Evolutionary conservation across 345 rosid species (phyloP).

Genomic region (Gossypium raimondii): DNA sequence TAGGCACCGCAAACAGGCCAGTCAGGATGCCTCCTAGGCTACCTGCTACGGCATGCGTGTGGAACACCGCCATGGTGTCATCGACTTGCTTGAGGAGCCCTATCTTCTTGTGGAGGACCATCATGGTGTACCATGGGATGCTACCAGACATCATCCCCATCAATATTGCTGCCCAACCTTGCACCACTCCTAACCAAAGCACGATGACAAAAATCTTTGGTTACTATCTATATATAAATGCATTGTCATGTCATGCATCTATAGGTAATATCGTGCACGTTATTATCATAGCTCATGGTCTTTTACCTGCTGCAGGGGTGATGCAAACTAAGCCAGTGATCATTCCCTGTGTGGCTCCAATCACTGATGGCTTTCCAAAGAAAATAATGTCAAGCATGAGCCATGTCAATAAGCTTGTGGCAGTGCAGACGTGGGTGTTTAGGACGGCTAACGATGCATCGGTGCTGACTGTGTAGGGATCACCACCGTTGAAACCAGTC

Average conservation of each 20-base stretch:
- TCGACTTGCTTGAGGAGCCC: conserved; percentile 54
- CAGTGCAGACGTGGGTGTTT: conserved; percentile 73
- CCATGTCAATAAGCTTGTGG: conserved; percentile 65
- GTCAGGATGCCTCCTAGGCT: conserved; percentile 60
- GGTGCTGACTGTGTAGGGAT: conserved; percentile 40
- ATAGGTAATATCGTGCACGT: neutral
- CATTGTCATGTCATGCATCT: neutral
- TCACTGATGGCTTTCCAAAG: conserved; percentile 60
- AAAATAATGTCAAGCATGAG: conserved; percentile 60
- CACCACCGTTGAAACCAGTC: conserved; percentile 76
- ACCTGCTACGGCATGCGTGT: conserved; percentile 65
- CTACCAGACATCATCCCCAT: conserved; percentile 66
- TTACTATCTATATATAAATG: neutral
- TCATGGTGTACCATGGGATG: conserved; percentile 74
- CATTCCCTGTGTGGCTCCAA: conserved; percentile 68
- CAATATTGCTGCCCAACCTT: conserved; percentile 68
- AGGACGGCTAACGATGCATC: conserved; percentile 67
- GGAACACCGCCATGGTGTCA: conserved; percentile 71
- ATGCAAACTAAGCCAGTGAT: conserved; percentile 62
- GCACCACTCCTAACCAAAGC: conserved; percentile 47
- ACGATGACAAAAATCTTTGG: neutral
- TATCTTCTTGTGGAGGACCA: conserved; percentile 66
- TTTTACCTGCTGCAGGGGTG: conserved; percentile 53
- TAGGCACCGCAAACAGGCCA: conserved; percentile 60
- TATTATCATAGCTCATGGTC: neutral